Conservation (phyloP, 2,329 filamentous ascomycete species). For the Drechslerella stenobrocha region DNA sequence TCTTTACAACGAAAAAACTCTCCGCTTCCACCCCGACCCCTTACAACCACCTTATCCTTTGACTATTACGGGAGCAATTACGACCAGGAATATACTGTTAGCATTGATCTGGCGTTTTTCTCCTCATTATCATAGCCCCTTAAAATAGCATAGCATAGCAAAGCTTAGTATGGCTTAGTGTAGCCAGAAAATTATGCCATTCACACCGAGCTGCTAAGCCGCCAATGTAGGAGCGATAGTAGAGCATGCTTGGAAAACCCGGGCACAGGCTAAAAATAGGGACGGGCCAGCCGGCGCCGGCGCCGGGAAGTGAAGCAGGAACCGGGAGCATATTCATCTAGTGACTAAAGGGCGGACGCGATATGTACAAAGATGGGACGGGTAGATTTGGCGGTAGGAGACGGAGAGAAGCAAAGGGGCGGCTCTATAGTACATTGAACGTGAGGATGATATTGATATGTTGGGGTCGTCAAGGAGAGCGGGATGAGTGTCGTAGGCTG, state of each 20-base stretch:
- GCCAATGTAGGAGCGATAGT: too few species aligned
- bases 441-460: neutral
- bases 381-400: neutral
- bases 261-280: neutral
- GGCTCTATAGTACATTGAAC: neutral
- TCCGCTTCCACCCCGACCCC: neutral
- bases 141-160: conserved; percentile 3
- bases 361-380: neutral
- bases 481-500: too few species aligned
- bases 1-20: neutral
- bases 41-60: neutral
- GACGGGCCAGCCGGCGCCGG: neutral
- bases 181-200: neutral
- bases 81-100: conserved; percentile 1
- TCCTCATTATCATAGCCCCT: neutral
- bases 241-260: neutral
- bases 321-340: neutral
- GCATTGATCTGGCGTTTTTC: conserved; percentile 2
- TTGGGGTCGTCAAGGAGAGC: too few species aligned
- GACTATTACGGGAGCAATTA: neutral
- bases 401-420: neutral
- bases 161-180: too few species aligned
- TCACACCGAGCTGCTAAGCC: too few species aligned
- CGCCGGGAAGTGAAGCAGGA: neutral
- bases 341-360: too few species aligned